phyloP scores from a whole-genome alignment of 495 filamentous ascomycete species.

The Aspergillus kassunensis region DNA sequence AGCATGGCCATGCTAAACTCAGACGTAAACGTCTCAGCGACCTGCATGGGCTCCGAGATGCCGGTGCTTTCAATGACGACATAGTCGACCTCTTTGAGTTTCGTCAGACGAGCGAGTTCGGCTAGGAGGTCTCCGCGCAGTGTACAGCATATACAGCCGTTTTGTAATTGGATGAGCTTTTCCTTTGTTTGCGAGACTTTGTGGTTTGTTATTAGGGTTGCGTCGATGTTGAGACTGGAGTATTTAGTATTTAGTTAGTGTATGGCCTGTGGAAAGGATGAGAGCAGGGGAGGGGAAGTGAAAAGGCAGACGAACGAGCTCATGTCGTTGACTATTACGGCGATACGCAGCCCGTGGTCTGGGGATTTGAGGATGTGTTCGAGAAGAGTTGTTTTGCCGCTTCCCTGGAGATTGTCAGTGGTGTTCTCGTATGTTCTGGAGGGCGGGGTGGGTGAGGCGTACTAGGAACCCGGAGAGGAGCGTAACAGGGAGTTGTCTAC shows the following conservation, averaged over 20 bases:
- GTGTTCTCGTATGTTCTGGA: no score
- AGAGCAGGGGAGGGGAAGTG: constrained; percentile 11
- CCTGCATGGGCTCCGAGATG: constrained; percentile 61
- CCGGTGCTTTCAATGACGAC: constrained; percentile 59
- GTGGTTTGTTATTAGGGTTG: constrained; percentile 50
- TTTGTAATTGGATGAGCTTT: constrained; percentile 57
- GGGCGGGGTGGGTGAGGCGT: not conserved
- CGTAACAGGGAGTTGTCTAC: constrained; percentile 38
- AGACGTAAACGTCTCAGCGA: constrained; percentile 56
- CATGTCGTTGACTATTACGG: constrained; percentile 58
- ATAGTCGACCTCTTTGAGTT: constrained; percentile 49
- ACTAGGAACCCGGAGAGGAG: constrained; percentile 47
- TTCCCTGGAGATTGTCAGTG: constrained; percentile 30
- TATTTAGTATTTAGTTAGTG: not conserved
- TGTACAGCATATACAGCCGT: constrained; percentile 61
- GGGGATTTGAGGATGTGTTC: constrained; percentile 50
- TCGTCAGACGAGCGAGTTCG: constrained; percentile 49
- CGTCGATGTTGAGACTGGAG: constrained; percentile 53
- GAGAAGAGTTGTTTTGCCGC: constrained; percentile 56
- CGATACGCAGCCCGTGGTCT: constrained; percentile 51
- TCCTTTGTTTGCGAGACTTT: constrained; percentile 49
- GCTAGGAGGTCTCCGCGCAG: constrained; percentile 54
- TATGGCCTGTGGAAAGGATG: not conserved
- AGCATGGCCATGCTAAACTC: constrained; percentile 45
- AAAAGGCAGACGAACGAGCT: no score